Percentiles rank a stretch among this genome's conserved stretches.
phyloP scores from a whole-genome alignment of 306 rosid genomes.

The Echinosophora koreensis region DNA sequence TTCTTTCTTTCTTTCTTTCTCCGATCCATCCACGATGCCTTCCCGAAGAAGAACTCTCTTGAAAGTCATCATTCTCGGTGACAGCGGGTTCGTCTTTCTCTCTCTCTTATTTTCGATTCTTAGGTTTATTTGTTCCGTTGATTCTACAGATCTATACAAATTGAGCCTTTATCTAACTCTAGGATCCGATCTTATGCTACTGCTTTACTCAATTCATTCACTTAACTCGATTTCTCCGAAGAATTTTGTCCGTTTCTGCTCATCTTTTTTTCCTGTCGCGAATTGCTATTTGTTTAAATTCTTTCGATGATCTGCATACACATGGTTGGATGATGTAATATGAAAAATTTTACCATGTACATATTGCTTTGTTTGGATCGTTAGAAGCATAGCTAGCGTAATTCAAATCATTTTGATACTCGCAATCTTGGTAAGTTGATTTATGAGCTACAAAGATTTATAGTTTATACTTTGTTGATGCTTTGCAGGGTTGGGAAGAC shows the following conservation, averaged over 20 bases:
- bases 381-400: background rate
- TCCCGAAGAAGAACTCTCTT: constrained; percentile 96
- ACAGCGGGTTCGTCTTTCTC: constrained; percentile 77
- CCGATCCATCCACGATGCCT: constrained; percentile 68
- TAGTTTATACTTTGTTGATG: constrained; percentile 31
- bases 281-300: constrained; percentile 6
- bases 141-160: constrained; percentile 21
- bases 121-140: background rate
- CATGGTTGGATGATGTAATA: background rate
- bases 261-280: background rate
- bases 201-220: background rate
- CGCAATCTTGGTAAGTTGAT: constrained; percentile 32
- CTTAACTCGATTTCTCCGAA: background rate
- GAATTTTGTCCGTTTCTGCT: constrained; percentile 14
- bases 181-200: background rate
- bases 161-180: background rate
- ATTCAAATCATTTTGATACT: constrained; percentile 12
- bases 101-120: constrained; percentile 33
- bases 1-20: background rate
- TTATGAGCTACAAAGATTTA: background rate
- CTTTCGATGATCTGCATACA: background rate
- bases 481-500: constrained; percentile 98
- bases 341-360: background rate
- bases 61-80: constrained; percentile 99
- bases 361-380: constrained; percentile 24